Percentiles rank a stretch among this genome's conserved stretches.
Evolutionary conservation across 176 grass and related monocot genomes (phyloP).

Genomic region (Puccinellia tenuiflora): DNA sequence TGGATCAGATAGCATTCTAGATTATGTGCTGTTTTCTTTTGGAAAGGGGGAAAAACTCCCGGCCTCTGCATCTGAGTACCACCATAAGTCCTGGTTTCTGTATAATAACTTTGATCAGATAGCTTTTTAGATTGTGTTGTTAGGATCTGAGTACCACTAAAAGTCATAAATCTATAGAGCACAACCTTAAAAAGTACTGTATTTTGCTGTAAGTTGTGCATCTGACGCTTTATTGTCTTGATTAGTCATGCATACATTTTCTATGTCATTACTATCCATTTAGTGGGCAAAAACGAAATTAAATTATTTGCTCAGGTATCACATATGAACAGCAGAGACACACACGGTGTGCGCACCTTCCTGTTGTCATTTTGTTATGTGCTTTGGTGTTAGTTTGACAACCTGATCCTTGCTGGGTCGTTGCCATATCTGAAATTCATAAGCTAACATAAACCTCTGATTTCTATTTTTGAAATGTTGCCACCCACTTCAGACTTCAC

Average conservation of each 20-base stretch:
- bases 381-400: neutral
- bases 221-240: neutral
- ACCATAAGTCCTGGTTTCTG: conserved; percentile 22
- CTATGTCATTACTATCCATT: neutral
- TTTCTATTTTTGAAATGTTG: neutral
- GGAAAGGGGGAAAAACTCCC: neutral
- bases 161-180: neutral
- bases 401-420: neutral
- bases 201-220: neutral
- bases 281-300: neutral
- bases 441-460: neutral
- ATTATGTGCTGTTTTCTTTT: neutral
- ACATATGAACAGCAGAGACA: neutral
- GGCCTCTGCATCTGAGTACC: neutral
- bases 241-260: neutral
- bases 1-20: neutral
- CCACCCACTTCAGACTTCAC: neutral
- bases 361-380: neutral
- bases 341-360: no score
- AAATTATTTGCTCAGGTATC: neutral
- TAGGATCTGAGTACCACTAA: neutral
- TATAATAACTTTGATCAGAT: neutral
- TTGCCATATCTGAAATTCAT: neutral
- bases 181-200: neutral
- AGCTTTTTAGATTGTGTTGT: neutral